Percentiles rank a stretch among this genome's conserved stretches.
phyloP scores from a whole-genome alignment of 345 rosid genomes.

The Psidium friedrichsthalianum region DNA sequence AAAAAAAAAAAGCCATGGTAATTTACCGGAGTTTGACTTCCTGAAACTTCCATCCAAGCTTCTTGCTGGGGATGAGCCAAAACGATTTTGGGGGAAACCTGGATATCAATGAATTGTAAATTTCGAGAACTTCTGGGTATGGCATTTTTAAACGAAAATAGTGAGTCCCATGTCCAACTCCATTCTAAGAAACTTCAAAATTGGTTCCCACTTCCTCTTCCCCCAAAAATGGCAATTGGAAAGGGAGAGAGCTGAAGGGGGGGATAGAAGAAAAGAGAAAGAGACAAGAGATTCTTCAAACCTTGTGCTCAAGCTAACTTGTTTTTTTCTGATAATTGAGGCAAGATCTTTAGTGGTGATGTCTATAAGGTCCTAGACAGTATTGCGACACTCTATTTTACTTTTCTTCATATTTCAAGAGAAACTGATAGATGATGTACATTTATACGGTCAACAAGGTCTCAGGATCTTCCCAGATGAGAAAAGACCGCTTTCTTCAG shows the following conservation, averaged over 20 bases:
- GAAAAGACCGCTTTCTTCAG: not conserved
- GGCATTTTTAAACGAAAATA: not conserved
- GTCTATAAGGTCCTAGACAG: not conserved
- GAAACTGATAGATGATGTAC: not conserved
- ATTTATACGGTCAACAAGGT: not conserved
- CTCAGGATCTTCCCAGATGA: not conserved
- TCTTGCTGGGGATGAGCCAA: slow-evolving; percentile 19
- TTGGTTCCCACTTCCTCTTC: not conserved
- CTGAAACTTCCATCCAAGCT: slow-evolving; percentile 39
- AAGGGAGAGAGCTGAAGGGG: not conserved
- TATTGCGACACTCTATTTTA: not conserved
- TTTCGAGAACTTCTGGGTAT: not conserved
- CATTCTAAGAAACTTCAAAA: not conserved
- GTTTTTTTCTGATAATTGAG: not conserved
- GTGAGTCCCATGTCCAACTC: not conserved
- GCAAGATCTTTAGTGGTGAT: not conserved
- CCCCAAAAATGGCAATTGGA: not conserved
- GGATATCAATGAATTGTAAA: not conserved
- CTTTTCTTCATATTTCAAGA: not conserved
- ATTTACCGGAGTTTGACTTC: slow-evolving; percentile 29
- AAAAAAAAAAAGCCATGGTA: not conserved
- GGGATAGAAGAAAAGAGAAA: not conserved
- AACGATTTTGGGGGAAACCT: slow-evolving; percentile 24
- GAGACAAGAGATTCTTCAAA: not conserved
- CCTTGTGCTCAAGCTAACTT: not conserved